Conservation (phyloP, 2,329 filamentous ascomycete species). For the Penicillium sp. region DNA sequence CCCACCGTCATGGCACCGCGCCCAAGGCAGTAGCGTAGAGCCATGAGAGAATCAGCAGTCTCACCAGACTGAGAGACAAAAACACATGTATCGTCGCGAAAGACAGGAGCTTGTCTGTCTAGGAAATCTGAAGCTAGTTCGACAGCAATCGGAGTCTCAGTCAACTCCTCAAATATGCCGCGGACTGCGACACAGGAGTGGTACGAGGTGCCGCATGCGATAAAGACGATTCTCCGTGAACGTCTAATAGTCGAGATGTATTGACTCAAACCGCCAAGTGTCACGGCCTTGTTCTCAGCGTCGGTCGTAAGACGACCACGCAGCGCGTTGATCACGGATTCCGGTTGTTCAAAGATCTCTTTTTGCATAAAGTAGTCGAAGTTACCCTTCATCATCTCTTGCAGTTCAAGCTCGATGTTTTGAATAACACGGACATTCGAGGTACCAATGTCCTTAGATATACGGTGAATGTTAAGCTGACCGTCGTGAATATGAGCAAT, state of each 20-base stretch:
- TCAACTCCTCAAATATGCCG: constrained; percentile 94
- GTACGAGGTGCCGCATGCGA: constrained; percentile 12
- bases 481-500: constrained; percentile 99
- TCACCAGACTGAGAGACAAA: constrained; percentile 99
- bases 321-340: constrained; percentile 99
- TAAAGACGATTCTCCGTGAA: too few relatives aligned
- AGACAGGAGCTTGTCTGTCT: constrained; percentile 91
- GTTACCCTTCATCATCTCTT: constrained; percentile 99
- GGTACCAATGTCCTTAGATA: constrained; percentile 93
- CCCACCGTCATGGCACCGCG: constrained; percentile 94
- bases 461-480: constrained; percentile 96
- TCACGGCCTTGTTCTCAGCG: constrained; percentile 87
- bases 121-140: constrained; percentile 98
- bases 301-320: constrained; percentile 97
- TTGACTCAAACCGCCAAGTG: constrained; percentile 91
- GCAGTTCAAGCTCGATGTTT: constrained; percentile 96
- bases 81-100: constrained; percentile 99
- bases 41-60: constrained; percentile 96
- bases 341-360: constrained; percentile 99
- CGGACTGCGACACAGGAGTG: constrained; percentile 99
- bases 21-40: constrained; percentile 95
- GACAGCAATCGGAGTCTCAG: constrained; percentile 94
- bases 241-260: too few relatives aligned
- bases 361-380: constrained; percentile 99
- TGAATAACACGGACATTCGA: constrained; percentile 98